Evolutionary conservation across 1,284 basidiomycete species (phyloP).

Genomic region (Mycosarcoma maydis): DNA sequence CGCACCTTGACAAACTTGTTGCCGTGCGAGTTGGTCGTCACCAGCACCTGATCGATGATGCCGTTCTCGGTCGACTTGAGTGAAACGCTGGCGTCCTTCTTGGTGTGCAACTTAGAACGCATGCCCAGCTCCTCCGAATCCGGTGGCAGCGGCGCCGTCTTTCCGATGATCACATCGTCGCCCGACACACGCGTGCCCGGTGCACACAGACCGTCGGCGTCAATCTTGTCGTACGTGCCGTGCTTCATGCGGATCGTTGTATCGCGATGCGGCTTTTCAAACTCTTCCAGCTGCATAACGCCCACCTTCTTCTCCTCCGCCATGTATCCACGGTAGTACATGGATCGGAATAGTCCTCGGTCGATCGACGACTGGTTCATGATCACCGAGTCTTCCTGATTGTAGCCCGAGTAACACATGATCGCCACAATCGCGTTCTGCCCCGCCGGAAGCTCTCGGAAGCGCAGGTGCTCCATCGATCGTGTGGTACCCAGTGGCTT

Average conservation of each 20-base stretch:
- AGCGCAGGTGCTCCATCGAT: conserved; percentile 98
- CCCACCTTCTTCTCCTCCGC: conserved; percentile 98
- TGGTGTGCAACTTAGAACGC: conserved; percentile 86
- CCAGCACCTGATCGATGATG: conserved; percentile 95
- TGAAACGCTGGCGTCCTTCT: conserved; percentile 94
- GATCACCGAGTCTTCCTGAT: conserved; percentile 99
- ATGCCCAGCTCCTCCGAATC: conserved; percentile 98
- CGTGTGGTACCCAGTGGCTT: conserved; percentile 97
- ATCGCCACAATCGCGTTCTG: conserved; percentile 99
- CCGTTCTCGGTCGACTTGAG: conserved; percentile 98
- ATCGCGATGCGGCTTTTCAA: conserved; percentile 94
- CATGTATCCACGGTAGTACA: conserved; percentile 97
- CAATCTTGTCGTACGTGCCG: conserved; percentile 97
- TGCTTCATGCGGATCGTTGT: conserved; percentile 96
- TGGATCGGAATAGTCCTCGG: conserved; percentile 95
- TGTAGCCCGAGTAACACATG: conserved; percentile 98
- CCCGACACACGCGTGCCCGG: conserved; percentile 94
- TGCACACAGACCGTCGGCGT: conserved; percentile 92
- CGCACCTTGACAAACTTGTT: conserved; percentile 99
- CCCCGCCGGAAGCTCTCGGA: conserved; percentile 95
- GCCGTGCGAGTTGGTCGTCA: conserved; percentile 94
- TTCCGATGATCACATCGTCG: conserved; percentile 99
- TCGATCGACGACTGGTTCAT: conserved; percentile 99
- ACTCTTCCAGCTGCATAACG: conserved; percentile 82
- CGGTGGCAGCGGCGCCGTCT: conserved; percentile 94